Conservation (phyloP, 495 filamentous ascomycete genomes). For the Penicillium longicatenatum region DNA sequence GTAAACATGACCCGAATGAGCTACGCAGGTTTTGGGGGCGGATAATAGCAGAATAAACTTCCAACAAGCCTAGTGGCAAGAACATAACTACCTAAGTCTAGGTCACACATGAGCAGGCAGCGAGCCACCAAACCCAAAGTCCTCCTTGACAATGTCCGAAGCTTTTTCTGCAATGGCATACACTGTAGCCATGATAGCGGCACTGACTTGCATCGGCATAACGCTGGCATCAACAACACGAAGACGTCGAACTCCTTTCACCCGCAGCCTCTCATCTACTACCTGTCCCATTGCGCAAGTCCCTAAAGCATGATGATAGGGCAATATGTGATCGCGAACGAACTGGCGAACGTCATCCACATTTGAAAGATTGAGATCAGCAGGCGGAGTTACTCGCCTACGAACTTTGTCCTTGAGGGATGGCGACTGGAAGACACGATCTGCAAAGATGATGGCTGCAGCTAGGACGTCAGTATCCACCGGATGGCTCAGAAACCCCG, state of each 20-base stretch:
- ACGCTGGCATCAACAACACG: conserved; percentile 57
- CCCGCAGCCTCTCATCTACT: conserved; percentile 38
- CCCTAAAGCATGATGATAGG: conserved; percentile 39
- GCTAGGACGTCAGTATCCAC: conserved; percentile 18
- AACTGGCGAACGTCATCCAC: background rate
- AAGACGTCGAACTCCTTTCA: conserved; percentile 50
- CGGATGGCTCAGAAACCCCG: conserved; percentile 9
- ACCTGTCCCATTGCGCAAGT: conserved; percentile 55
- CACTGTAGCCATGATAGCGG: conserved; percentile 51
- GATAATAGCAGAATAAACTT: too few relatives aligned
- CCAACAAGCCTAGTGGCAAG: too few relatives aligned
- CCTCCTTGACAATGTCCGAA: conserved; percentile 36
- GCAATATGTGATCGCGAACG: conserved; percentile 19
- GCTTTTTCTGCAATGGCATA: conserved; percentile 64
- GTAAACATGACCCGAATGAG: too few relatives aligned
- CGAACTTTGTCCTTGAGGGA: background rate
- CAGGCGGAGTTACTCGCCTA: conserved; percentile 1
- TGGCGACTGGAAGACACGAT: conserved; percentile 14
- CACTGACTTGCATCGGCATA: conserved; percentile 55
- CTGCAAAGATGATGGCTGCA: conserved; percentile 15
- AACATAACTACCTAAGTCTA: too few relatives aligned
- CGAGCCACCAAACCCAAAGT: background rate
- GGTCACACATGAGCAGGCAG: too few relatives aligned
- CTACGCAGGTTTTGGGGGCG: too few relatives aligned
- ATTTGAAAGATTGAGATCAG: background rate